phyloP scores from a whole-genome alignment of 768 basidiomycete genomes.

The Psilocybe cubensis region DNA sequence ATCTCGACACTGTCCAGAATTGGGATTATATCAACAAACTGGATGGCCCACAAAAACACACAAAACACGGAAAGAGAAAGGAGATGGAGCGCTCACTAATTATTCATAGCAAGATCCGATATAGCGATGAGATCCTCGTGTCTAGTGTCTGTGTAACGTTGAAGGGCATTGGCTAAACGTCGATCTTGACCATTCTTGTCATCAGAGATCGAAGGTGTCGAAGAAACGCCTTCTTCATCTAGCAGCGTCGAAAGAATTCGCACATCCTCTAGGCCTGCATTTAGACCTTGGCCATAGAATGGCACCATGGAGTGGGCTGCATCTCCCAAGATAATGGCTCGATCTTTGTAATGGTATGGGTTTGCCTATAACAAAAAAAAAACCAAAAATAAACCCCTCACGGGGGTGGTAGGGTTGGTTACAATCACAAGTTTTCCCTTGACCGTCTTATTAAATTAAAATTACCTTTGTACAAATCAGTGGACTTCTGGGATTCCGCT shows the following conservation, averaged over 20 bases:
- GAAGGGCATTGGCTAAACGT: slow-evolving; percentile 66
- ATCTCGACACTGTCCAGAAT: slow-evolving; percentile 78
- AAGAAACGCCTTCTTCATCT: slow-evolving; percentile 67
- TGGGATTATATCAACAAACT: slow-evolving; percentile 25
- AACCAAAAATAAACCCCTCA: slow-evolving; percentile 21
- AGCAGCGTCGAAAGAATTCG: slow-evolving; percentile 82
- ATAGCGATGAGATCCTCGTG: slow-evolving; percentile 92
- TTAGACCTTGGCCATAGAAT: slow-evolving; percentile 96
- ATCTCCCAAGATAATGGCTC: slow-evolving; percentile 89
- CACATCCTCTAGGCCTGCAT: slow-evolving; percentile 97
- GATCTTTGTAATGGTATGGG: slow-evolving; percentile 91
- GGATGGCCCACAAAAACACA: not conserved
- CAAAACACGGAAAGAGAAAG: not conserved
- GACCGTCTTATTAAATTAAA: slow-evolving; percentile 25
- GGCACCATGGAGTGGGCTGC: slow-evolving; percentile 99
- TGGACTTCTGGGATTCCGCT: slow-evolving; percentile 83
- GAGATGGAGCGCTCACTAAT: slow-evolving; percentile 85
- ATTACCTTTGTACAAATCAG: slow-evolving; percentile 91
- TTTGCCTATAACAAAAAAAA: slow-evolving; percentile 53
- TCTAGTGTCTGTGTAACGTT: slow-evolving; percentile 79
- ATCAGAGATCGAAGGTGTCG: slow-evolving; percentile 40
- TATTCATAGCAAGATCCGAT: slow-evolving; percentile 90
- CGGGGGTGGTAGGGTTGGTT: slow-evolving; percentile 14
- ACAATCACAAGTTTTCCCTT: slow-evolving; percentile 23
- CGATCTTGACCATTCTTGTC: slow-evolving; percentile 48